Percentiles rank a stretch among this genome's conserved stretches.
Conservation (phyloP, 805 yeast genomes). For the Candida caryicola region DNA sequence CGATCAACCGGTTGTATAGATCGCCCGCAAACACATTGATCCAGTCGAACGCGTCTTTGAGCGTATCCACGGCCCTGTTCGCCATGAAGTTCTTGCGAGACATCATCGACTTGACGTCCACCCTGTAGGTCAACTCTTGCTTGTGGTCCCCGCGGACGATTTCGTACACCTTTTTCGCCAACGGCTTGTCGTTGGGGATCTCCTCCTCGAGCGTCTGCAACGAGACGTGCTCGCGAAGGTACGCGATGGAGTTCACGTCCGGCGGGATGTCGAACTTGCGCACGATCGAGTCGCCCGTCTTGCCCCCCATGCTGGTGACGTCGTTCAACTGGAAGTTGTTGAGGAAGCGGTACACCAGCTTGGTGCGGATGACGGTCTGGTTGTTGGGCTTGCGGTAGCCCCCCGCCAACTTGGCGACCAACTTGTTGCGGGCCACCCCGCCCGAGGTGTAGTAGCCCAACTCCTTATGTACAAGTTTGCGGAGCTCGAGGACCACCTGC, state of each 20-base stretch:
- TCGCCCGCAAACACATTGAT: conserved; percentile 81
- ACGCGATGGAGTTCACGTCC: conserved; percentile 41
- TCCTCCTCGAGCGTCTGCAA: conserved; percentile 19
- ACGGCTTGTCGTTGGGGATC: conserved; percentile 38
- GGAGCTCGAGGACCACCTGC: conserved; percentile 48
- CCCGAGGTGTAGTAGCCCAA: conserved; percentile 87
- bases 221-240: conserved; percentile 50
- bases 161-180: conserved; percentile 56
- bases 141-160: conserved; percentile 62
- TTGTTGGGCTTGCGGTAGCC: conserved; percentile 81
- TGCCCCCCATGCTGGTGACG: conserved; percentile 91
- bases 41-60: conserved; percentile 71
- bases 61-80: conserved; percentile 45
- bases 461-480: conserved; percentile 49
- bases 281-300: conserved; percentile 62
- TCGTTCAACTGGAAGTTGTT: conserved; percentile 63
- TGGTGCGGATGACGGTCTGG: conserved; percentile 69
- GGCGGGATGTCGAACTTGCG: conserved; percentile 51
- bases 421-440: conserved; percentile 75
- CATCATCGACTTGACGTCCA: conserved; percentile 80
- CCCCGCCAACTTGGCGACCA: conserved; percentile 82
- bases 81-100: conserved; percentile 78
- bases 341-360: conserved; percentile 51
- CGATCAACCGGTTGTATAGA: conserved; percentile 64
- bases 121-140: conserved; percentile 54